Base-by-base conservation (phyloP, 176 grass and related monocot genomes). In the Melocanna baccifera region DNA sequence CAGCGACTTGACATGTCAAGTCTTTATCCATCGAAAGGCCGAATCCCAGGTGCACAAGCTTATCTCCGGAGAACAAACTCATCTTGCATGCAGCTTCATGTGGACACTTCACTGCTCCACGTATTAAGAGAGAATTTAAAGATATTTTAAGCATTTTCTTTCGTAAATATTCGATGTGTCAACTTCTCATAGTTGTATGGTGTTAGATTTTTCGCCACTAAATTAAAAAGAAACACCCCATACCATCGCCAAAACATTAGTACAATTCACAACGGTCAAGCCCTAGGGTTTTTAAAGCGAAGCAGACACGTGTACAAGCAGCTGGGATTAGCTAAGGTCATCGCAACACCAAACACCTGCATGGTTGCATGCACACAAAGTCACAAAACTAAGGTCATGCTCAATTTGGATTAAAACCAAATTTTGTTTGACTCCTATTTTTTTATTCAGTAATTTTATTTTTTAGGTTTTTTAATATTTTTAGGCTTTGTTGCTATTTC, bases 11-110 rank as follows among this genome's bases (percentile, higher is more conserved):
- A 53, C 84, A 51, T 32, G 52, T 41, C 39, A 75, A 41, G 85
- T 75, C 69, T 45, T 87, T 81, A 41, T 74, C 85, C 28, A 67
- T 45, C 42, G 77, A 81, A 87, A 87, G 77, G 59, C 59, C 67
- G 64, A 53, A 52, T 67, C 67, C 45, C 56, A 43, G 77, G 18
- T 73, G 77, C 41, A 5, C 22, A 15, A 13, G 14, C 65, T 39
- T 78, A 86, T 85, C 66, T 63, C 39, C 9, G 4, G 6, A 9
- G 63, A 78, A 56, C 46, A 76, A 14, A 14, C 62, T 43, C 48
- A 20, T 52, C 15, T 14, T 9, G 12, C 61, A 72, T 16, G 13
- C 14, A 5, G 62, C 32, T 4, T 67, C 71, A 46, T 56, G 34
- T 34, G 61, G 12, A 57, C 37, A 77, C 47, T 59, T 78, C 25